Evolutionary conservation across 1,284 basidiomycete genomes (phyloP), one percentile per base, ranked within the genome.

Genomic region (Rhodotorula sp.): DNA sequence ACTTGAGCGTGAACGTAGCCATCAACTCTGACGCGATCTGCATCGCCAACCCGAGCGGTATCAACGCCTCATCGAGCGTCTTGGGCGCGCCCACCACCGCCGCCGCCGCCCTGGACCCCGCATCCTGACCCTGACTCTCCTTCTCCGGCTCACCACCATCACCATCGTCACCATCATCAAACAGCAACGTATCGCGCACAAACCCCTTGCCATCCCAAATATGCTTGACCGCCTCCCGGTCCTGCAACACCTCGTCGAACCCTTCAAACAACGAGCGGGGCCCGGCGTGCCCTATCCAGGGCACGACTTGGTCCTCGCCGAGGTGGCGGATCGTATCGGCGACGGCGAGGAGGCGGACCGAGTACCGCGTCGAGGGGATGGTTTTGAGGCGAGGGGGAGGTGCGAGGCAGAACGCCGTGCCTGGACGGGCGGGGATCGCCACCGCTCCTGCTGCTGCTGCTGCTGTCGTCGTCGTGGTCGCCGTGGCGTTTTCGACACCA

Each of bases 11-110:
- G 55, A 71, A 73, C 0, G 53, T 45, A 3, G 48, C 33, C 15
- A 74, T 60, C 45, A 76, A 18, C 37, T 75, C 70, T 1, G 70
- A 72, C 2, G 71, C 69, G 45, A 74, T 74, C 51, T 77, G 76
- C 53, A 73, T 46, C 37, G 75, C 74, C 24, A 77, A 55, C 42
- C 72, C 75, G 26, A 69, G 53, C n/a, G 53, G 53, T 10, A 54
- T 26, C n/a, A 54, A 17, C n/a, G 53, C 53, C 24, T 54, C 53
- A 18, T 54, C 53, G 53, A 54, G 53, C 26, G 53, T 64, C 1
- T 68, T 51, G 44, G 75, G 75, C 26, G 67, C 63, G 6, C 8
- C 33, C 10, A 12, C 37, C 37, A n/a, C n/a, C n/a, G n/a, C n/a
- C n/a, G n/a, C n/a, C n/a, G n/a, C n/a, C n/a, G n/a, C n/a, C n/a